Percentiles rank a stretch among this genome's conserved stretches.
Conservation (phyloP, 2,329 filamentous ascomycete species). For the Xylaria hypoxylon region DNA sequence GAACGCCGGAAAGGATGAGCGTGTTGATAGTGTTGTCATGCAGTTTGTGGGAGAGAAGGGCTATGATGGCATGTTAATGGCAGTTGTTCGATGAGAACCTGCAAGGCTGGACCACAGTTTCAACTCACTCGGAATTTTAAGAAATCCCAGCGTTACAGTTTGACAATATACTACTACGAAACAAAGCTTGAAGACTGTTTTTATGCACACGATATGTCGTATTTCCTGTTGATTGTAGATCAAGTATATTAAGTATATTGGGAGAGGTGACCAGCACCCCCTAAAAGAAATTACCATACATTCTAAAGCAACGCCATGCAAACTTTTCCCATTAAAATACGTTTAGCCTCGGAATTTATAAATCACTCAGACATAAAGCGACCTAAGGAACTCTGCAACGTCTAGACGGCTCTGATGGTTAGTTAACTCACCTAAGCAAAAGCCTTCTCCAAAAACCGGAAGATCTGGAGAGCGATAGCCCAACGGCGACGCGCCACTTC, state of each 20-base stretch:
- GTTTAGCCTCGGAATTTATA: no score
- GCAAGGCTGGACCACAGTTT: background rate
- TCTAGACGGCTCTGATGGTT: no score
- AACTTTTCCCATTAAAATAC: background rate
- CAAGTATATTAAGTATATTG: no score
- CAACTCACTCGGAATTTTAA: background rate
- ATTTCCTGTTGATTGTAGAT: no score
- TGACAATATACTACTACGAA: no score
- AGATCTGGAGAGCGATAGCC: constrained; percentile 29
- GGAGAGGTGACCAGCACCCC: background rate
- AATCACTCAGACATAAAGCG: background rate
- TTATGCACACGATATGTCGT: no score
- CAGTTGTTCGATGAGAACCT: constrained; percentile 32
- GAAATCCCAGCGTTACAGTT: no score
- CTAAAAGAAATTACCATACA: background rate
- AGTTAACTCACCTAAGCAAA: background rate
- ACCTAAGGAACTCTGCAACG: background rate
- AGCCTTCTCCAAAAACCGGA: constrained; percentile 32
- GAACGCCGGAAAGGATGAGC: constrained; percentile 34
- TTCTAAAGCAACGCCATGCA: background rate
- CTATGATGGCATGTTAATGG: constrained; percentile 41
- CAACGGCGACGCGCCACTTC: background rate
- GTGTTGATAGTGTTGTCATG: constrained; percentile 35
- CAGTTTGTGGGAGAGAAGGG: constrained; percentile 41
- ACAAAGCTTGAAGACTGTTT: no score